These are phyloP conservation scores for Colletotrichum paranaense DNA, from an alignment of 2,329 filamentous ascomycete species.

Conservation along the genomic window DNA sequence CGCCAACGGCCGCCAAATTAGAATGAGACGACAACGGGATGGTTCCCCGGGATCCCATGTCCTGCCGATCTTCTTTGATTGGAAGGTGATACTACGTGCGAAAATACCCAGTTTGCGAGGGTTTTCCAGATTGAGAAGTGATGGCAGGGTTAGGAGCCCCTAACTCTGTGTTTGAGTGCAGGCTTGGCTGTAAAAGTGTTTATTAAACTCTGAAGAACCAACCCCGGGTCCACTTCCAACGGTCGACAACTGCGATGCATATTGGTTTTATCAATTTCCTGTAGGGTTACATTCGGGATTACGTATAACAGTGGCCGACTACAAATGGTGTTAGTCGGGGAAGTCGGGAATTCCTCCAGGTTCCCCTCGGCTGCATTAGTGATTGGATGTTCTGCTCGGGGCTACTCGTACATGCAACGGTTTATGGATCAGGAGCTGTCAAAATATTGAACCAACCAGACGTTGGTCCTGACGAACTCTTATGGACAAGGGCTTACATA, in stretches of 20 bases:
- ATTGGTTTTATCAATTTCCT: background rate
- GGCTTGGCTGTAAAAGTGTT: background rate
- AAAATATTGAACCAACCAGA: background rate
- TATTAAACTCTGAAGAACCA: background rate
- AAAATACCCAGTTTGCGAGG: background rate
- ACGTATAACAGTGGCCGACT: background rate
- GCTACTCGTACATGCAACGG: background rate
- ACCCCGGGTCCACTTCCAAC: background rate
- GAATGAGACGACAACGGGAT: constrained; percentile 5
- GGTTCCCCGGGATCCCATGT: background rate
- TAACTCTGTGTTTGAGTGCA: background rate
- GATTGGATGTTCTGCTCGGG: background rate
- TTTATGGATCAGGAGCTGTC: too few species aligned
- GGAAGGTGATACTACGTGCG: constrained; percentile 1
- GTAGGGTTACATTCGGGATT: background rate
- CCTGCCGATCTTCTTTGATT: background rate
- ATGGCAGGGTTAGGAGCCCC: background rate
- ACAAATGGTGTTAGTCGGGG: background rate
- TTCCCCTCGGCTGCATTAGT: background rate
- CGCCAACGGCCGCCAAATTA: background rate
- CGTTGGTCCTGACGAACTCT: background rate
- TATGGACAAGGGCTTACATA: background rate
- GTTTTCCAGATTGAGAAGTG: background rate
- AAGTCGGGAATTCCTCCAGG: background rate
- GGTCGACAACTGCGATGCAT: background rate